A percentile compares a stretch with the other conserved stretches of the same genome.
Evolutionary conservation across 208 protist genomes (phyloP).

Genomic region (Leishmania amazonensis): DNA sequence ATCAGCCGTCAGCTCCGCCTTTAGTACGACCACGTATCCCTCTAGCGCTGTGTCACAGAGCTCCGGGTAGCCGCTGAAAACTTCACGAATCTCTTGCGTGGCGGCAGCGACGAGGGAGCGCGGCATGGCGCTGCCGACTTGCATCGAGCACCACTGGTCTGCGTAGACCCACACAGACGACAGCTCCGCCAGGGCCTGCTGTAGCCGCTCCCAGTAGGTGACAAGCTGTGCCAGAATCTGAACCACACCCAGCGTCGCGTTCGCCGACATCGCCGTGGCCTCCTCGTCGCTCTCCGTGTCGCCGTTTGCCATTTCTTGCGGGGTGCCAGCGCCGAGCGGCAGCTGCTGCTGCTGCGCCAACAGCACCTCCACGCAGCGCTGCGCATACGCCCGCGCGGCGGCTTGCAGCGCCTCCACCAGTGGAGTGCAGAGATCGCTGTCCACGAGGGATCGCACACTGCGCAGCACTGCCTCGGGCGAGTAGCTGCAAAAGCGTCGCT

Average conservation of each 20-base stretch:
- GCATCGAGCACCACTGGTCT: constrained; percentile 42
- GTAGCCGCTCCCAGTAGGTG: constrained; percentile 46
- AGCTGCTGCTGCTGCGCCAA: constrained; percentile 11
- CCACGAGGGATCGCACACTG: constrained; percentile 58
- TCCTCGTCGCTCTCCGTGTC: constrained; percentile 15
- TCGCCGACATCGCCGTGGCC: not conserved
- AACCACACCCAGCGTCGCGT: constrained; percentile 7
- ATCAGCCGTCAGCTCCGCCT: constrained; percentile 43
- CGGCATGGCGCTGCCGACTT: constrained; percentile 10
- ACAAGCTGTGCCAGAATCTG: constrained; percentile 42
- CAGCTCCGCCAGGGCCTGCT: constrained; percentile 43
- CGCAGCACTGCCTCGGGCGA: constrained; percentile 48
- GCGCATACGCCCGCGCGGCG: constrained; percentile 31
- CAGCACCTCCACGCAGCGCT: constrained; percentile 17
- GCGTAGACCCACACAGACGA: constrained; percentile 62
- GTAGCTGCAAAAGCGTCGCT: constrained; percentile 42
- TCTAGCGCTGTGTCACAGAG: constrained; percentile 33
- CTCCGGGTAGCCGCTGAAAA: constrained; percentile 17
- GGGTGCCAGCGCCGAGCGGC: not conserved
- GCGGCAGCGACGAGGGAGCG: constrained; percentile 21
- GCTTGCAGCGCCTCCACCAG: constrained; percentile 38
- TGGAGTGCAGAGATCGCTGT: constrained; percentile 25
- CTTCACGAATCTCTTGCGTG: constrained; percentile 14
- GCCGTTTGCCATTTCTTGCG: not conserved
- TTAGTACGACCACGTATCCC: constrained; percentile 44